Percentiles rank a stretch among this genome's conserved stretches.
phyloP scores from a whole-genome alignment of 495 filamentous ascomycete species.

The Neurospora sp. region DNA sequence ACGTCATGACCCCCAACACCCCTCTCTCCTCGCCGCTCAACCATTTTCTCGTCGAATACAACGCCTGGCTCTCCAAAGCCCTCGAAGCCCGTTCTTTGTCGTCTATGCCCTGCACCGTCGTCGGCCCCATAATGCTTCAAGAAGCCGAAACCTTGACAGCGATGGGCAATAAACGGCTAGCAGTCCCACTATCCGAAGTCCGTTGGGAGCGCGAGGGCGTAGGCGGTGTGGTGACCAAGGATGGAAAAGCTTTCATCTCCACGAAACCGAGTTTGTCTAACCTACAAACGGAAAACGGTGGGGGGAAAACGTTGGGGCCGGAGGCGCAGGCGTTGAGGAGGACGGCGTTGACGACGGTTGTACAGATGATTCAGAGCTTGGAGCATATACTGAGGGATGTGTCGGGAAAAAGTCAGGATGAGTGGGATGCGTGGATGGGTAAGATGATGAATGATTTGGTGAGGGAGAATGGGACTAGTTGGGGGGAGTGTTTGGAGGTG shows the following conservation, averaged over 20 bases:
- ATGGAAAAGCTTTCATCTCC: slow-evolving; percentile 41
- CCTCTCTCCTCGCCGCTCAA: slow-evolving; percentile 71
- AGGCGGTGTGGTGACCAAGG: slow-evolving; percentile 42
- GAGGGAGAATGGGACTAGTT: slow-evolving; percentile 64
- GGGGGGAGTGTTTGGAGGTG: slow-evolving; percentile 84
- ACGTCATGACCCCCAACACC: slow-evolving; percentile 72
- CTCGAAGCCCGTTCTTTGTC: slow-evolving; percentile 61
- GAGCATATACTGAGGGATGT: slow-evolving; percentile 75
- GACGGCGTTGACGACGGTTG: slow-evolving; percentile 70
- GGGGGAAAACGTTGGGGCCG: slow-evolving; percentile 44
- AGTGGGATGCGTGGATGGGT: slow-evolving; percentile 86
- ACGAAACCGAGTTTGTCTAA: slow-evolving; percentile 12
- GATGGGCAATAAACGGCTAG: slow-evolving; percentile 64
- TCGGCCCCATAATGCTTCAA: slow-evolving; percentile 69
- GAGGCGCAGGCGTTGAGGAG: slow-evolving; percentile 66
- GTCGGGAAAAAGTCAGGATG: slow-evolving; percentile 76
- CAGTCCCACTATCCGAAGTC: slow-evolving; percentile 75
- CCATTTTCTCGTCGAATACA: slow-evolving; percentile 73
- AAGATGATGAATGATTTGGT: slow-evolving; percentile 79
- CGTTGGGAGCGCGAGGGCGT: slow-evolving; percentile 80
- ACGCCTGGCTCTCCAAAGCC: slow-evolving; percentile 68
- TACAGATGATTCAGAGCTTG: slow-evolving; percentile 78
- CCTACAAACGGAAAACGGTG: slow-evolving; percentile 12
- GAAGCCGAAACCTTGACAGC: slow-evolving; percentile 63
- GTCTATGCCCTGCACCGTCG: slow-evolving; percentile 67